Evolutionary conservation across 2,329 filamentous ascomycete genomes (phyloP).

Genomic region (Aureobasidium sp.): DNA sequence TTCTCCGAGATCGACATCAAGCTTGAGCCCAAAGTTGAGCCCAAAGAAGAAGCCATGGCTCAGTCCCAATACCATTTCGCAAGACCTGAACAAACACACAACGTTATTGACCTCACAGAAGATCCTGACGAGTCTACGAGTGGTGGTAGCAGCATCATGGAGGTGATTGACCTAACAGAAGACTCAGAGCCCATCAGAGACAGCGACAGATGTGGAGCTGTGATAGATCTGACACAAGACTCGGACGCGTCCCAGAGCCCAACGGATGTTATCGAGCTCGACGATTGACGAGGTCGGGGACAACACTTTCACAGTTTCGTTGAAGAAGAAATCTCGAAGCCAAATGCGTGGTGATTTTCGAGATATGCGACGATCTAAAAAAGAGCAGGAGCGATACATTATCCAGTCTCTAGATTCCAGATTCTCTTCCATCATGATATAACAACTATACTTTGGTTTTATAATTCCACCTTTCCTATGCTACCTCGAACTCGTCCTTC

Average conservation of each 20-base stretch:
- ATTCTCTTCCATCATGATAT: no score
- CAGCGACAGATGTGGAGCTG: no score
- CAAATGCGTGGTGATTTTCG: no score
- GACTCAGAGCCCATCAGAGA: neutral
- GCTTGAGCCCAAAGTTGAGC: neutral
- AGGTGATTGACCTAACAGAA: neutral
- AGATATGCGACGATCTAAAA: no score
- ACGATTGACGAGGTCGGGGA: neutral
- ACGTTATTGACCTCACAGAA: neutral
- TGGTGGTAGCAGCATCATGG: neutral
- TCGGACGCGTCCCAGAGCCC: neutral
- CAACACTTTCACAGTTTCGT: no score
- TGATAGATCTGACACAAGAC: neutral
- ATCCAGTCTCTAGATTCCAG: neutral
- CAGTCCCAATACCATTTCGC: neutral
- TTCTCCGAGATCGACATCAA: neutral
- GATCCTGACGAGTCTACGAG: neutral
- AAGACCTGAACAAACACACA: neutral
- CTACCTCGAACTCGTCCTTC: no score
- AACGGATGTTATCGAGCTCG: neutral
- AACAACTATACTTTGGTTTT: no score
- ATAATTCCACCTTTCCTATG: no score
- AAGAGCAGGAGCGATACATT: neutral
- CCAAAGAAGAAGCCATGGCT: neutral
- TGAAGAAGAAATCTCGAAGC: no score